Conservation (phyloP, 345 rosid genomes). For the Salix udensis region DNA sequence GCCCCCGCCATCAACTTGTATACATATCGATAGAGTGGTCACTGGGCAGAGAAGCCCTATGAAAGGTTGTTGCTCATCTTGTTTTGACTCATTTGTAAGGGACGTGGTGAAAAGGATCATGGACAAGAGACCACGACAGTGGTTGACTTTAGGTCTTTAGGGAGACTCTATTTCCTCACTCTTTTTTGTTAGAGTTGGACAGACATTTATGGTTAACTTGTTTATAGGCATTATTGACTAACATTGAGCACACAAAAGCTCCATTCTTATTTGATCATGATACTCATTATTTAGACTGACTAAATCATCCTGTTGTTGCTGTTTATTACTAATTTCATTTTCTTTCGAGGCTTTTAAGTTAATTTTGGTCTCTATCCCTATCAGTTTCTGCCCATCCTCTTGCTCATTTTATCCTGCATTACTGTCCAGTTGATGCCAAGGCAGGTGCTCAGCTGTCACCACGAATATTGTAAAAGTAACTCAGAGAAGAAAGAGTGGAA, state of each 20-base stretch:
- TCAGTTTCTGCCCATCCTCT: neutral
- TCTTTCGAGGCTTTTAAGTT: neutral
- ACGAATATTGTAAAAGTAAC: neutral
- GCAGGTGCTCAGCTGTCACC: neutral
- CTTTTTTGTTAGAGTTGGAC: conserved; percentile 34
- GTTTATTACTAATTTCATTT: neutral
- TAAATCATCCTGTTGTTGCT: conserved; percentile 11
- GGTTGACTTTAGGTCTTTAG: conserved; percentile 84
- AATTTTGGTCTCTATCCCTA: neutral
- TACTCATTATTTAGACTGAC: conserved; percentile 24
- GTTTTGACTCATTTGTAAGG: conserved; percentile 80
- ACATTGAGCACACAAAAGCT: conserved; percentile 31
- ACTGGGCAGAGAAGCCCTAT: conserved; percentile 60
- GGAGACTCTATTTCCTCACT: conserved; percentile 13
- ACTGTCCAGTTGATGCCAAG: neutral
- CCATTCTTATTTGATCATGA: conserved; percentile 28
- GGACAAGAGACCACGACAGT: conserved; percentile 64
- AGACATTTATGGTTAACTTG: conserved; percentile 28
- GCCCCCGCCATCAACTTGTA: conserved; percentile 54
- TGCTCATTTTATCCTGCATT: neutral
- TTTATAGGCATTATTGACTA: conserved; percentile 29
- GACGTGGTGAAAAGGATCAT: conserved; percentile 76
- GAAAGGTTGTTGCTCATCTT: conserved; percentile 73
- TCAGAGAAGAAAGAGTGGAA: too few species aligned
- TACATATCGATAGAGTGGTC: conserved; percentile 43